phyloP scores from a whole-genome alignment of 1,284 basidiomycete genomes.

The Lentinula novae-zelandiae region DNA sequence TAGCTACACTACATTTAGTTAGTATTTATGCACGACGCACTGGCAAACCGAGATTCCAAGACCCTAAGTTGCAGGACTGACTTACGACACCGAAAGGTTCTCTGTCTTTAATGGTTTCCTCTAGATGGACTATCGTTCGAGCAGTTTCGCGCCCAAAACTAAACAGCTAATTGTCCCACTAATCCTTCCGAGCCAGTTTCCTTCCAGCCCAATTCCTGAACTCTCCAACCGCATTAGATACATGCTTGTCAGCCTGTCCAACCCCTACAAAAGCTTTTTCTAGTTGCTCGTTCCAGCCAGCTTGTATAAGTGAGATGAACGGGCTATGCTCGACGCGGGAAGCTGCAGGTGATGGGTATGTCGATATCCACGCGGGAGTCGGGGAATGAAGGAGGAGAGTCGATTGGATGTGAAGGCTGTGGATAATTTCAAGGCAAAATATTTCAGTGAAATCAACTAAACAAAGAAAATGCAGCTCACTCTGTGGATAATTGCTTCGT shows the following conservation, averaged over 20 bases:
- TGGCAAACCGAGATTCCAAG: too few species aligned
- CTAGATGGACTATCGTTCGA: too few species aligned
- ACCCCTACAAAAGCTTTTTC: slow-evolving; percentile 37
- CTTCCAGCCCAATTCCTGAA: slow-evolving; percentile 13
- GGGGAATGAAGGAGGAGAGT: slow-evolving; percentile 44
- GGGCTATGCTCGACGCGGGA: slow-evolving; percentile 39
- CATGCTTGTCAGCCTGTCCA: slow-evolving; percentile 38
- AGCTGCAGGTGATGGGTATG: slow-evolving; percentile 43
- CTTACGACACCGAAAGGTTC: too few species aligned
- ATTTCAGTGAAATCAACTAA: not conserved
- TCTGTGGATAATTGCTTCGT: slow-evolving; percentile 48
- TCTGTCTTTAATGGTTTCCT: too few species aligned
- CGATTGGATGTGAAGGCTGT: slow-evolving; percentile 45
- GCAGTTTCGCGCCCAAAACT: not conserved
- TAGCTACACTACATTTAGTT: too few species aligned
- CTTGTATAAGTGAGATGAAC: slow-evolving; percentile 40
- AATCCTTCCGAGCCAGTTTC: not conserved
- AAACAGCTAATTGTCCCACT: too few species aligned
- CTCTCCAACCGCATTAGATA: slow-evolving; percentile 38
- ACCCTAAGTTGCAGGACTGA: too few species aligned
- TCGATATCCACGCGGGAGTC: slow-evolving; percentile 26
- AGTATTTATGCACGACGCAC: too few species aligned
- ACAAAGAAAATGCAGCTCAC: slow-evolving; percentile 29
- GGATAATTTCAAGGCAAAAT: too few species aligned
- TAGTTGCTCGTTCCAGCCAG: slow-evolving; percentile 51